Conservation (phyloP, 106 monocot genomes). For the Amphibolis antarctica region DNA sequence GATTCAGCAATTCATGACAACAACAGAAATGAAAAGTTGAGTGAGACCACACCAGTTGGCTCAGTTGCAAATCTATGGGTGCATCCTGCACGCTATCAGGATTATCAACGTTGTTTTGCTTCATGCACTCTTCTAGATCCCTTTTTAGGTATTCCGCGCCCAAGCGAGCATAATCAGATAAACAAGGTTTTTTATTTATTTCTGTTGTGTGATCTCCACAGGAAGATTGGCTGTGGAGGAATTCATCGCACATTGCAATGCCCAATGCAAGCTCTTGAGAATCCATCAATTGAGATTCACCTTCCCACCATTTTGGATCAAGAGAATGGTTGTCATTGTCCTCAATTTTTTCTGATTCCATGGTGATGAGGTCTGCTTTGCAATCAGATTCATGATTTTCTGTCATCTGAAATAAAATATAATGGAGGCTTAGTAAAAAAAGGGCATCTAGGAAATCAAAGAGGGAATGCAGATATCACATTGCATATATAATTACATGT, state of each 20-base stretch:
- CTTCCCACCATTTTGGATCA: constrained; percentile 70
- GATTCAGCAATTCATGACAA: neutral
- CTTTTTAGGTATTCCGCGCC: constrained; percentile 52
- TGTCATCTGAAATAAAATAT: constrained; percentile 1
- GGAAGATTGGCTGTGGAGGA: constrained; percentile 81
- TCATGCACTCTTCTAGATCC: constrained; percentile 80
- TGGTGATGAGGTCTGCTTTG: neutral
- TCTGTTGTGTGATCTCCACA: constrained; percentile 45
- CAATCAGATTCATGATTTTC: neutral
- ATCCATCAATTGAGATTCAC: constrained; percentile 73
- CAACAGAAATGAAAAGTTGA: neutral
- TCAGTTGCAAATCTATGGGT: constrained; percentile 56
- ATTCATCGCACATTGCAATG: constrained; percentile 82
- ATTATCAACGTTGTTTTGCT: constrained; percentile 16
- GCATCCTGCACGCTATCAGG: constrained; percentile 35
- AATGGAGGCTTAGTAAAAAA: neutral
- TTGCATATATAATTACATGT: too few species aligned
- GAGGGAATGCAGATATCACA: neutral
- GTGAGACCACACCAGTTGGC: constrained; percentile 50
- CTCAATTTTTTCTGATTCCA: neutral
- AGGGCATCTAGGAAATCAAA: neutral
- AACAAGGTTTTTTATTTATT: constrained; percentile 28
- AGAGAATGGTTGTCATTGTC: neutral
- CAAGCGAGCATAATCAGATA: constrained; percentile 64
- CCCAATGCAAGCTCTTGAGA: constrained; percentile 94